Evolutionary conservation across 331 rosid genomes (phyloP), one percentile per base, ranked within the genome.

Genomic region (Telfairia occidentalis): DNA sequence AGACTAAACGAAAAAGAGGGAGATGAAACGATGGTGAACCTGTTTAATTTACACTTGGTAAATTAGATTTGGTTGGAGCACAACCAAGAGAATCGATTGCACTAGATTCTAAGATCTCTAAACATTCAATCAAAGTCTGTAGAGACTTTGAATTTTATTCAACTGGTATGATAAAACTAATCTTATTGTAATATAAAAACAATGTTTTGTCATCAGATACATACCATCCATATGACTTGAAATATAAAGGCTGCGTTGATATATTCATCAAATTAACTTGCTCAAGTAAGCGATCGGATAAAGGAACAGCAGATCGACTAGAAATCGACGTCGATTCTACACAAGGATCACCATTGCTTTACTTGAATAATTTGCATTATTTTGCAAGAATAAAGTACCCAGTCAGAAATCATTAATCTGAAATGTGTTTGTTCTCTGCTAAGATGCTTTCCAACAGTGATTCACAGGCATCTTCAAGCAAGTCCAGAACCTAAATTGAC

Each of bases 381-480:
- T 48, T 30, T 34, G 18, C 63, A 72, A 16, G 42, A 45, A 71
- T 7, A 1, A 34, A 48, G 55, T 9, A 70, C 15, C 13, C 21
- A 48, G 70, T 28, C 12, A 19, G 59, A 21, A 34, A 42, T 81
- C 80, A 84, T 55, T 85, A 77, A 75, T 79, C 89, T 38, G 79
- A 82, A 26, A 83, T 55, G 70, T 60, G 84, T 76, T 86, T 84
- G 77, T 91, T 87, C 83, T 91, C 91, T 49, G 90, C 86, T 87
- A 87, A 82, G 79, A 91, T 80, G 84, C 82, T 81, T 74, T 88
- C 89, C 83, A 94, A 67, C 84, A 91, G 85, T 60, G 96, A 89
- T 67, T 83, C 96, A 66, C 97, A 89, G 15, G 92, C 98, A 86
- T 94, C 97, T 86, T 91, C 96, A 76, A 94, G 97, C 80, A 94